A percentile compares a stretch with the other conserved stretches of the same genome.
phyloP scores from a whole-genome alignment of 169 alveolate species.

The Plasmodium malariae region DNA sequence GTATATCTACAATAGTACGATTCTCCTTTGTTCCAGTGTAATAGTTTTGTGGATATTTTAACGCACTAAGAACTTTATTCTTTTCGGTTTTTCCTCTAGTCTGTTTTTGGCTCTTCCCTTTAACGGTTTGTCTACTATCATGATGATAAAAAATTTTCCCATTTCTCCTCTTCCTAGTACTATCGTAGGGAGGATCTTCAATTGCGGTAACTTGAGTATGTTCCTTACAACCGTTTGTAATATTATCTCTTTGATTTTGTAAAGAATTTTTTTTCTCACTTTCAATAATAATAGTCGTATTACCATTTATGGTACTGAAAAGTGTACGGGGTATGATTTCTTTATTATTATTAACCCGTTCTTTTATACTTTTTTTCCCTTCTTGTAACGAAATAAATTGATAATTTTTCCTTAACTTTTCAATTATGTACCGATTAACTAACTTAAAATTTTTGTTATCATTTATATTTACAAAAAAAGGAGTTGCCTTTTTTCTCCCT shows the following conservation, averaged over 20 bases:
- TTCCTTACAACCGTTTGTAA: neutral
- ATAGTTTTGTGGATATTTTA: neutral
- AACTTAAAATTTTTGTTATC: neutral
- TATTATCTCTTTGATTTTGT: neutral
- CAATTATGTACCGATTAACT: slow-evolving; percentile 1
- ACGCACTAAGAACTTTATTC: neutral
- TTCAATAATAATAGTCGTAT: too few relatives aligned
- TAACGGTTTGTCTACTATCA: neutral
- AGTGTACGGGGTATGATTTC: neutral
- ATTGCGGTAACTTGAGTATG: too few relatives aligned
- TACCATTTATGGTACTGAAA: too few relatives aligned
- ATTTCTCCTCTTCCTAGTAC: neutral
- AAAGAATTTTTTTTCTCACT: too few relatives aligned
- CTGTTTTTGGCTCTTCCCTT: neutral
- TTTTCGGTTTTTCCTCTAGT: neutral
- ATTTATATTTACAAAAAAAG: slow-evolving; percentile 26
- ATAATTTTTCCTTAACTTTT: neutral
- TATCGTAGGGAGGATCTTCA: too few relatives aligned
- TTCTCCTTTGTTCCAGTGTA: neutral
- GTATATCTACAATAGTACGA: slow-evolving; percentile 39
- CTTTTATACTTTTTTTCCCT: slow-evolving; percentile 2
- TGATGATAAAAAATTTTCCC: neutral
- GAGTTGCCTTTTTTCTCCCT: slow-evolving; percentile 14
- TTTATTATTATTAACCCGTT: neutral
- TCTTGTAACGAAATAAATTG: neutral